These are phyloP conservation scores for Capniomyces stellatus DNA, from an alignment of 371 early-diverging fungal species.

Conservation along the genomic window DNA sequence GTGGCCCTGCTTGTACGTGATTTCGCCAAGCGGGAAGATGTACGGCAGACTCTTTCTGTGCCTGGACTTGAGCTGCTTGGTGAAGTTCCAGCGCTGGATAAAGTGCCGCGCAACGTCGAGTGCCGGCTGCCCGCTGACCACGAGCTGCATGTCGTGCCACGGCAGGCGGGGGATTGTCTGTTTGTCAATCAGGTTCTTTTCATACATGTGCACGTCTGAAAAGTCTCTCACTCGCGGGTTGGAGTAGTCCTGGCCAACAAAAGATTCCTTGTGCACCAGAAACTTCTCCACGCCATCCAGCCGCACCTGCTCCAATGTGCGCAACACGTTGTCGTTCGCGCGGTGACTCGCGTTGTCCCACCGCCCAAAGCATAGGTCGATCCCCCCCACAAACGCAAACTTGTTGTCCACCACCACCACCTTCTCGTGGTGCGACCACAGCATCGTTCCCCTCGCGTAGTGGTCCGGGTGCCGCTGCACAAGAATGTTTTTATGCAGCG, in stretches of 20 bases:
- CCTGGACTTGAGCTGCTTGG: conserved; percentile 48
- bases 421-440: conserved; percentile 89
- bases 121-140: conserved; percentile 55
- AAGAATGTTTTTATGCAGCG: conserved; percentile 61
- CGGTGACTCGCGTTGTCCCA: conserved; percentile 70
- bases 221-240: conserved; percentile 88
- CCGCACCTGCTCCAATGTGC: conserved; percentile 15
- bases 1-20: conserved; percentile 34
- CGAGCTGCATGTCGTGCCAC: conserved; percentile 86
- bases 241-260: conserved; percentile 78
- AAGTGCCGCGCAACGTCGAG: conserved; percentile 77
- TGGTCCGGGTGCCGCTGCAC: conserved; percentile 79
- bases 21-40: conserved; percentile 65
- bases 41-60: conserved; percentile 42
- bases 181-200: conserved; percentile 37
- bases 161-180: conserved; percentile 62
- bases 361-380: conserved; percentile 84
- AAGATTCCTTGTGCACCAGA: conserved; percentile 24
- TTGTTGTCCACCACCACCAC: conserved; percentile 66
- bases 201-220: conserved; percentile 36
- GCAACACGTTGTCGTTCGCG: conserved; percentile 34
- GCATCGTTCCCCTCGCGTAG: conserved; percentile 42
- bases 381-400: conserved; percentile 75
- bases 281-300: too few relatives aligned
- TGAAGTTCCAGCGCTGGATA: conserved; percentile 82